Evolutionary conservation across 2,329 filamentous ascomycete genomes (phyloP).

Genomic region (Tolypocladium pustulatum): DNA sequence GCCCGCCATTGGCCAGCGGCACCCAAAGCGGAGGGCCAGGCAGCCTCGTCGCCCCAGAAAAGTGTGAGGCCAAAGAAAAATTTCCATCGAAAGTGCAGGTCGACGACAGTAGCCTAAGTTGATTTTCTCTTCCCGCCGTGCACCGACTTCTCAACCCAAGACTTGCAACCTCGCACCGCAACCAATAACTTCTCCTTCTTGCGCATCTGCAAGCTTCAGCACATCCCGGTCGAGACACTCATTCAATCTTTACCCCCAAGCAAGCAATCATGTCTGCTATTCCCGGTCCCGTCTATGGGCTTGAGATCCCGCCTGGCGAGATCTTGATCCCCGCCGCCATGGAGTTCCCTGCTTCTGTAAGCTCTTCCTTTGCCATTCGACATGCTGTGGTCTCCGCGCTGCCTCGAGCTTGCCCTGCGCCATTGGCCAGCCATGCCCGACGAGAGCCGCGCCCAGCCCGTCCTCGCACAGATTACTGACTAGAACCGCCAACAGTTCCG

Average conservation of each 20-base stretch:
- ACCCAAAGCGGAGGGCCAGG: conserved; percentile 3
- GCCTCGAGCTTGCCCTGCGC: background rate
- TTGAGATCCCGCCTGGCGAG: conserved; percentile 80
- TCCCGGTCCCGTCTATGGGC: conserved; percentile 78
- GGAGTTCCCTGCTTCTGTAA: conserved; percentile 75
- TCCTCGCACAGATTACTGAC: conserved; percentile 14
- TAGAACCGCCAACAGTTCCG: conserved; percentile 56
- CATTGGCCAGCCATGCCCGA: background rate
- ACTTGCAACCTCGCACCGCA: background rate
- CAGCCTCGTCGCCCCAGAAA: conserved; percentile 5
- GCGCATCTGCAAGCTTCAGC: background rate
- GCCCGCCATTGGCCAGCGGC: conserved; percentile 12
- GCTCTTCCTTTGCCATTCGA: conserved; percentile 22
- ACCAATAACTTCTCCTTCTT: background rate
- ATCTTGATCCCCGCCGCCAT: conserved; percentile 68
- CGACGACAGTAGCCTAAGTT: background rate
- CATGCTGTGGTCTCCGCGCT: background rate
- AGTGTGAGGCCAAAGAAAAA: conserved; percentile 16
- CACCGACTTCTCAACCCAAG: background rate
- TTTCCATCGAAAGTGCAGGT: background rate
- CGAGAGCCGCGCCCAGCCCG: background rate
- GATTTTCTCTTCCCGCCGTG: background rate
- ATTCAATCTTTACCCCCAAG: background rate
- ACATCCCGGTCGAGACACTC: background rate
- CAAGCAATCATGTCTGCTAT: conserved; percentile 42